Evolutionary conservation across 768 basidiomycete species (phyloP), one percentile per base, ranked within the genome.

Genomic region (Glaciozyma antarctica): DNA sequence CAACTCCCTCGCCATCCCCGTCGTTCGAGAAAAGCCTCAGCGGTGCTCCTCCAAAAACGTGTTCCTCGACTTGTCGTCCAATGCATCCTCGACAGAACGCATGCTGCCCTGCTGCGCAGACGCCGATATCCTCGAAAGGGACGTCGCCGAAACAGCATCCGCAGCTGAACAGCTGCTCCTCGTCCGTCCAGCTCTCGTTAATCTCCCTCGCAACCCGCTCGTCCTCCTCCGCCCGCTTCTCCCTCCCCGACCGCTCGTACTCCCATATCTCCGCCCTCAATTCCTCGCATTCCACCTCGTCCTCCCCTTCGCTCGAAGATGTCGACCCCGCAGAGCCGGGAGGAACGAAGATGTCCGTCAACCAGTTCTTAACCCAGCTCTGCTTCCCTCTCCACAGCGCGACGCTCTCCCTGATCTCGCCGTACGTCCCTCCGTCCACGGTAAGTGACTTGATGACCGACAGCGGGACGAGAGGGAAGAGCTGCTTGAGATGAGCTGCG

Each of bases 91-190:
- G 12, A n/a, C 62, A 63, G 41, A 63, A 58, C 7, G 24, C 3
- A 49, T 63, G 62, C 3, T 43, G 9, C 24, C 34, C 32, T 32
- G 32, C 10, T 5, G 48, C 5, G 8, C 34, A 22, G 8, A 38
- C 17, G 44, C 10, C 22, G 21, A n/a, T 38, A 16, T 38, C 34
- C 34, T 34, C 47, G 49, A 28, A 28, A 19, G 41, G 56, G 1
- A 44, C 30, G 30, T 34, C 30, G 1, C 28, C 7, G 30, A 52
- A 63, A 38, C 62, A 63, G 57, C 62, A 63, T n/a, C 44, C 43
- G 57, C 62, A 63, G 10, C 17, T 21, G 32, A 32, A 9, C 22
- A 15, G 52, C 21, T 22, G 34, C 47, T 24, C 21, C 34, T 41
- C 38, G 30, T 12, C 30, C 12, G 38, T 38, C 13, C 10, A n/a